Percentiles rank a stretch among this genome's conserved stretches.
Evolutionary conservation across 2,329 filamentous ascomycete species (phyloP).

Genomic region (Colletotrichum sp.): DNA sequence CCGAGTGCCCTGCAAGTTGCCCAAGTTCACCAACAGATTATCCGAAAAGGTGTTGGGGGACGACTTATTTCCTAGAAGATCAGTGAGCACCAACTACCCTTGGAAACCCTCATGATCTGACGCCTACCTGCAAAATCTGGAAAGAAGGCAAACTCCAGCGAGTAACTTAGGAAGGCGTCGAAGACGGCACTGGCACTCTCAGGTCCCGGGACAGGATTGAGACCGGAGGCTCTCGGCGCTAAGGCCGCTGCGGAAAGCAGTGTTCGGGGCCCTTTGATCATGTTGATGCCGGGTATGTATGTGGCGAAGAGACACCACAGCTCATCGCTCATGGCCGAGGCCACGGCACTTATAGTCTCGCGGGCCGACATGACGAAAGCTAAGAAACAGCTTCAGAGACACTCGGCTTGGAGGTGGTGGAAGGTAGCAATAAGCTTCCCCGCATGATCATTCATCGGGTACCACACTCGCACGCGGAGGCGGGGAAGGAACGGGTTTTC

Average conservation of each 20-base stretch:
- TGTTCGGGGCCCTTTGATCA: background rate
- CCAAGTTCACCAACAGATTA: conserved; percentile 63
- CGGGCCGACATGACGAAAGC: background rate
- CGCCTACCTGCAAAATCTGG: conserved; percentile 52
- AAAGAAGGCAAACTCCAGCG: conserved; percentile 57
- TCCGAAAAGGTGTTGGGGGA: conserved; percentile 65
- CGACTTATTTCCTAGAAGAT: conserved; percentile 50
- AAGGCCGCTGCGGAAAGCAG: background rate
- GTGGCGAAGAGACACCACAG: background rate
- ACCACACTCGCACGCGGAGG: background rate
- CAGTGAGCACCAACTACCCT: background rate
- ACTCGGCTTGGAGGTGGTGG: background rate
- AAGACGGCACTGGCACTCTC: conserved; percentile 8
- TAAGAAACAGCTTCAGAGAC: background rate
- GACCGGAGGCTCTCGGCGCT: background rate
- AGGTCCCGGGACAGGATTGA: conserved; percentile 3
- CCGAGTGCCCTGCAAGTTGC: conserved; percentile 57
- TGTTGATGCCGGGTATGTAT: background rate
- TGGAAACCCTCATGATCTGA: background rate
- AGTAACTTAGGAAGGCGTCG: conserved; percentile 55
- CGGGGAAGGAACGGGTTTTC: background rate
- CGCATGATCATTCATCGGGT: background rate
- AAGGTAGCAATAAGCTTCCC: conserved; percentile 3
- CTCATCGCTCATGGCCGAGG: background rate
- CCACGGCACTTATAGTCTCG: background rate